A percentile compares a stretch with the other conserved stretches of the same genome.
Evolutionary conservation across 148 eudicot species (phyloP).

Genomic region (Vaccinium vitisidaea): DNA sequence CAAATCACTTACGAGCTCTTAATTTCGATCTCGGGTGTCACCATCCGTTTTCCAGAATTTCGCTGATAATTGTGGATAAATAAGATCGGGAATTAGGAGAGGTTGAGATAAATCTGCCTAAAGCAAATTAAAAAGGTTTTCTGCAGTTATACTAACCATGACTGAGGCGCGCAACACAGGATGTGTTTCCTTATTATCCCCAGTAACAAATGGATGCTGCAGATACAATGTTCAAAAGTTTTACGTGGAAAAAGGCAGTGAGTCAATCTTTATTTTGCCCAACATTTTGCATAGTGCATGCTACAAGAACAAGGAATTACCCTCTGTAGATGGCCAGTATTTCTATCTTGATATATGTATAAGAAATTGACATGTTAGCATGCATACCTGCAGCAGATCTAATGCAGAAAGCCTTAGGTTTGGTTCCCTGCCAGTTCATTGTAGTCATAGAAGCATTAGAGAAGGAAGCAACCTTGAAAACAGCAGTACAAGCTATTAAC

Average conservation of each 20-base stretch:
- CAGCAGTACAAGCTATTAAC: background rate
- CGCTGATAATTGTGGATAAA: slow-evolving; percentile 33
- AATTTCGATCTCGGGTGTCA: slow-evolving; percentile 28
- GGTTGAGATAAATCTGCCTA: background rate
- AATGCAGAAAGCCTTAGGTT: slow-evolving; percentile 69
- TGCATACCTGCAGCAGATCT: slow-evolving; percentile 61
- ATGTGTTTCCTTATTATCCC: slow-evolving; percentile 47
- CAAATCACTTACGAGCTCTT: slow-evolving; percentile 40
- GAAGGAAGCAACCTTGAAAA: slow-evolving; percentile 1
- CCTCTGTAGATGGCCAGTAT: background rate
- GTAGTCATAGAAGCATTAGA: slow-evolving; percentile 11
- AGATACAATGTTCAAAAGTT: background rate
- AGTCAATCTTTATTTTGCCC: background rate
- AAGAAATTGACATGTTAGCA: background rate
- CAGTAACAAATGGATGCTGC: slow-evolving; percentile 84
- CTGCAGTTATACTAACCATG: slow-evolving; percentile 43
- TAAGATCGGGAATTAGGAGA: slow-evolving; percentile 10
- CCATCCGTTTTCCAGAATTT: slow-evolving; percentile 30
- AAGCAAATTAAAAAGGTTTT: slow-evolving; percentile 6
- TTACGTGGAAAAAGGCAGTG: background rate
- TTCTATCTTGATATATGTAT: background rate
- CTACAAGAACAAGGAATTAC: background rate
- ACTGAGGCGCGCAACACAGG: slow-evolving; percentile 41
- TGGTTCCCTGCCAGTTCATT: slow-evolving; percentile 51
- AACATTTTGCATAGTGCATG: background rate